Percentiles rank a stretch among this genome's conserved stretches.
Evolutionary conservation across 176 grass and related monocot species (phyloP).

Genomic region (Olyra latifolia): DNA sequence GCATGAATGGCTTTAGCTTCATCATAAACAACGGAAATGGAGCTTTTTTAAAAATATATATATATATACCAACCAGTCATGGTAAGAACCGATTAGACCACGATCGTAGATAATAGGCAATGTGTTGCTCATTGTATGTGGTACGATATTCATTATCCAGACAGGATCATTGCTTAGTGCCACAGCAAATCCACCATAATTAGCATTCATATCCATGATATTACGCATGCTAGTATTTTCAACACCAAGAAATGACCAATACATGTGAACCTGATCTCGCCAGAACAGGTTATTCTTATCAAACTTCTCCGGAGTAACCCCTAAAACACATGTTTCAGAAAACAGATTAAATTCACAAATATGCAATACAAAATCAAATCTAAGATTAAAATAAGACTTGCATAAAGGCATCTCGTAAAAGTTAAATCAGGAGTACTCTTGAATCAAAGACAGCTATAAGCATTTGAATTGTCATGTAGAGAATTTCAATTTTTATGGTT

Average conservation of each 20-base stretch:
- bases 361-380: constrained; percentile 11
- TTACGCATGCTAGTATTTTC: constrained; percentile 71
- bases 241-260: constrained; percentile 76
- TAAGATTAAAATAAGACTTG: constrained; percentile 6
- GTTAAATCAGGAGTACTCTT: not conserved
- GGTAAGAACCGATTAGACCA: constrained; percentile 78
- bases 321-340: constrained; percentile 50
- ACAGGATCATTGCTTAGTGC: constrained; percentile 68
- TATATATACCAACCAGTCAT: constrained; percentile 81
- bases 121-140: constrained; percentile 63
- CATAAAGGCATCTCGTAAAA: not conserved
- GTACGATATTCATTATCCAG: constrained; percentile 97
- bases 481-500: not conserved
- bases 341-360: constrained; percentile 28
- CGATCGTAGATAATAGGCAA: constrained; percentile 82
- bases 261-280: constrained; percentile 64
- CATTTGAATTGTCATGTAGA: not conserved
- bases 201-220: constrained; percentile 97
- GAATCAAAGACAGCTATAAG: not conserved
- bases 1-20: constrained; percentile 25
- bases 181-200: constrained; percentile 84
- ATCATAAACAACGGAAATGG: constrained; percentile 12
- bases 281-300: constrained; percentile 69
- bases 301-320: constrained; percentile 73
- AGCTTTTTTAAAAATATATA: constrained; percentile 20